Evolutionary conservation across 768 basidiomycete genomes (phyloP), one percentile per base, ranked within the genome.

Genomic region (Lepiota venenata): DNA sequence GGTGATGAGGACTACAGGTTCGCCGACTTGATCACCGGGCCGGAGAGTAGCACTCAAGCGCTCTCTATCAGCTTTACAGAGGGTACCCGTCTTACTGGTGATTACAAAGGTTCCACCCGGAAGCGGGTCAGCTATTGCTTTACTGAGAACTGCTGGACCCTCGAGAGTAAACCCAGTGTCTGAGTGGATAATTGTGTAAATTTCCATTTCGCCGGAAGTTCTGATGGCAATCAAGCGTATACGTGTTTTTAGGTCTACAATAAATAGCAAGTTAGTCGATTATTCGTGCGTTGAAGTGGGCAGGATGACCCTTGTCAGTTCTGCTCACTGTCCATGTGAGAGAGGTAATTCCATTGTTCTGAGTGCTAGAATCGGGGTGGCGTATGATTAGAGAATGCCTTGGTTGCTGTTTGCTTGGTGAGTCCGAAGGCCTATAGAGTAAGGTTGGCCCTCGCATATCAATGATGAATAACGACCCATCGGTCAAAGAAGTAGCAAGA

Each of bases 361-460:
- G 79, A 41, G 65, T 51, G 15, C 74, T 69, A 47, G 73, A 55
- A 49, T 72, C 69, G 20, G 62, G 60, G 20, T 74, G 61, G 47
- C 69, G 64, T 25, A 71, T 42, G 35, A 58, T 58, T 16, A 74
- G 59, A 27, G 72, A 66, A 47, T 71, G 50, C 69, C 74, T 60
- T 20, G 47, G 48, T 15, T 74, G 77, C 20, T 68, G 65, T 61
- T 72, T 73, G 51, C 65, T 73, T 45, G 64, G 73, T 58, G 32
- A 32, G 32, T 67, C 63, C 14, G 59, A 62, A 59, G 74, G 74
- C 22, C 82, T 75, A 1, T 87, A 69, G 10, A 93, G 77, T 10
- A 93, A 70, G 11, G 77, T 76, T 1, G 91, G 91, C 1, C 82
- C 87, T 20, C 90, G 78, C 77, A 93, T 75, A 62, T 94, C 88